Evolutionary conservation across 2,329 filamentous ascomycete species (phyloP).

Genomic region (Blastomyces parvus): DNA sequence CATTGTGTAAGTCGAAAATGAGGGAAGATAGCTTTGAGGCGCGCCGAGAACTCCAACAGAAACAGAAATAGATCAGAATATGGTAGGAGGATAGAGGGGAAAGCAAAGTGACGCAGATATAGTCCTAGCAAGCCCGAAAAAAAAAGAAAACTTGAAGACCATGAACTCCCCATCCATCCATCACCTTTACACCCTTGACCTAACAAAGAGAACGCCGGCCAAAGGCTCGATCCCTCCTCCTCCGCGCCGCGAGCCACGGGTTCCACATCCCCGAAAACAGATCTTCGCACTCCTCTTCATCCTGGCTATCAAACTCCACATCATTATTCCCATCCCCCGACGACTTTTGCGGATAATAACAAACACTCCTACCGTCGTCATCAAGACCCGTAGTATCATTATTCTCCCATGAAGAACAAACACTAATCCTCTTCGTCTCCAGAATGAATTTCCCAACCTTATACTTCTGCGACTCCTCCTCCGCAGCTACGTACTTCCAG

Average conservation of each 20-base stretch:
- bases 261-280: constrained; percentile 55
- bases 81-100: background rate
- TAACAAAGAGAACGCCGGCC: constrained; percentile 18
- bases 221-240: constrained; percentile 33
- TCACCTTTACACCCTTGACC: background rate
- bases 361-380: background rate
- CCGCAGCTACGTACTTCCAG: constrained; percentile 57
- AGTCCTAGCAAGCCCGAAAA: background rate
- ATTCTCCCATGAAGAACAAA: constrained; percentile 45
- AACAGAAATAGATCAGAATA: background rate
- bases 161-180: background rate
- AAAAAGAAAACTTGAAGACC: background rate
- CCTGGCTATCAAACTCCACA: constrained; percentile 55
- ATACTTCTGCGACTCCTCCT: constrained; percentile 52
- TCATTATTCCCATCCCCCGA: constrained; percentile 20
- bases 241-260: constrained; percentile 41
- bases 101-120: background rate
- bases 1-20: background rate
- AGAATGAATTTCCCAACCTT: constrained; percentile 60
- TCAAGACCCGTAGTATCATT: constrained; percentile 12
- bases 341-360: background rate
- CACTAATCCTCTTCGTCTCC: constrained; percentile 48
- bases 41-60: background rate
- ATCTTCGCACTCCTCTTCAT: constrained; percentile 59
- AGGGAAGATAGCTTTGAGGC: background rate